These are phyloP conservation scores for Nidularia sp. DNA, from an alignment of 768 basidiomycete species.

Conservation along the genomic window DNA sequence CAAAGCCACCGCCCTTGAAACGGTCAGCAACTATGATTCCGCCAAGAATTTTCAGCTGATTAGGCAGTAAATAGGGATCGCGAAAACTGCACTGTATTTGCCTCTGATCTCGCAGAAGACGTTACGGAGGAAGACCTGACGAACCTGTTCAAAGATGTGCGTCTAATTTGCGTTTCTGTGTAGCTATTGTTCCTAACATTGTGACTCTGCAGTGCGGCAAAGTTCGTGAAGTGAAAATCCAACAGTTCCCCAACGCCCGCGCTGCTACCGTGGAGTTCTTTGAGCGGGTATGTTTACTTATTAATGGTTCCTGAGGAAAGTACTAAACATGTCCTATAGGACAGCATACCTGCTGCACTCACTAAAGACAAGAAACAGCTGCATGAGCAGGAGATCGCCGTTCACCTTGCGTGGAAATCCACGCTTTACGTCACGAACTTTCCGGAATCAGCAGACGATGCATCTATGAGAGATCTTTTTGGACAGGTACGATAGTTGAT, in stretches of 20 bases:
- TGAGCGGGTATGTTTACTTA: constrained; percentile 40
- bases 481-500: constrained; percentile 48
- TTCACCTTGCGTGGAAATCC: constrained; percentile 90
- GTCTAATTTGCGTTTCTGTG: constrained; percentile 5
- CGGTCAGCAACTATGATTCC: constrained; percentile 35
- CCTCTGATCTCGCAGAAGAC: constrained; percentile 59
- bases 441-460: constrained; percentile 80
- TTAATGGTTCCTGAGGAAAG: background rate
- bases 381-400: constrained; percentile 69
- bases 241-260: constrained; percentile 46
- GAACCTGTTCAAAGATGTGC: constrained; percentile 81
- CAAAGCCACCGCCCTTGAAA: constrained; percentile 48
- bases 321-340: constrained; percentile 34
- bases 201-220: constrained; percentile 65
- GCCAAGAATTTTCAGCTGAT: background rate
- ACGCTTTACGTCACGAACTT: constrained; percentile 97
- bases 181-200: background rate
- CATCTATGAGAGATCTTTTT: constrained; percentile 71
- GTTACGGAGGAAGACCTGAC: constrained; percentile 64
- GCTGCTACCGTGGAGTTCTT: constrained; percentile 91
- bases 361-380: constrained; percentile 95
- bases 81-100: constrained; percentile 90
- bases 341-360: constrained; percentile 78
- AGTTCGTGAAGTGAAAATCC: constrained; percentile 82
- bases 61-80: constrained; percentile 63